Percentiles rank a stretch among this genome's conserved stretches.
Evolutionary conservation across 441 rosid genomes (phyloP).

Genomic region (Adansonia gregorii): DNA sequence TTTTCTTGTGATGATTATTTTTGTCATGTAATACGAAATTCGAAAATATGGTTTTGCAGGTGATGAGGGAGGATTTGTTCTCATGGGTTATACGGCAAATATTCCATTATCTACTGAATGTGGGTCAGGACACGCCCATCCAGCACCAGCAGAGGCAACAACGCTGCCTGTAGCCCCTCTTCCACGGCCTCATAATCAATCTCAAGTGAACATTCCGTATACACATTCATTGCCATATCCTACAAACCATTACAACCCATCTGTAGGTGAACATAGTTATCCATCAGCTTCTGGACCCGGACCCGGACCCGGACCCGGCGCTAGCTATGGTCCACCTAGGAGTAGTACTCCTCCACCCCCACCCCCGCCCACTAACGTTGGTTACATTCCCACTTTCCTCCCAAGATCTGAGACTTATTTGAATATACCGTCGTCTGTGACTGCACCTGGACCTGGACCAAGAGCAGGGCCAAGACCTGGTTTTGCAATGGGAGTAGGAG

Average conservation of each 20-base stretch:
- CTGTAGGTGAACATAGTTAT: conserved; percentile 42
- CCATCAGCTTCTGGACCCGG: conserved; percentile 42
- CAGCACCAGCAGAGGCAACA: conserved; percentile 21
- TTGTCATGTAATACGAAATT: background rate
- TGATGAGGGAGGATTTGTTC: conserved; percentile 56
- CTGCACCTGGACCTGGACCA: conserved; percentile 22
- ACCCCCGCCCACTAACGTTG: conserved; percentile 59
- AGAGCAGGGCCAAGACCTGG: conserved; percentile 47
- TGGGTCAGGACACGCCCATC: conserved; percentile 35
- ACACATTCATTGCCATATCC: conserved; percentile 41
- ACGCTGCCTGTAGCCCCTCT: conserved; percentile 22
- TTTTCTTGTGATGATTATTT: background rate
- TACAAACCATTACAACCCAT: conserved; percentile 40
- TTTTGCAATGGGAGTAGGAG: conserved; percentile 60
- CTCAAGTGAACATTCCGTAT: conserved; percentile 34
- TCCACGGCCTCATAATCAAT: conserved; percentile 35
- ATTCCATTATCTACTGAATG: conserved; percentile 33
- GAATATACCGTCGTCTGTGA: conserved; percentile 58
- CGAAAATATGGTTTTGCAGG: conserved; percentile 45
- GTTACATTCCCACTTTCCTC: conserved; percentile 59
- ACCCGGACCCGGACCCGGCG: conserved; percentile 23
- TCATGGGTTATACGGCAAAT: conserved; percentile 39
- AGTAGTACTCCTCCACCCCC: conserved; percentile 54
- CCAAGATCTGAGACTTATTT: conserved; percentile 47
- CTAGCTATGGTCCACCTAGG: conserved; percentile 40